phyloP scores from a whole-genome alignment of 805 yeast species.

The Cyberlindnera xishuangbannaensis region DNA sequence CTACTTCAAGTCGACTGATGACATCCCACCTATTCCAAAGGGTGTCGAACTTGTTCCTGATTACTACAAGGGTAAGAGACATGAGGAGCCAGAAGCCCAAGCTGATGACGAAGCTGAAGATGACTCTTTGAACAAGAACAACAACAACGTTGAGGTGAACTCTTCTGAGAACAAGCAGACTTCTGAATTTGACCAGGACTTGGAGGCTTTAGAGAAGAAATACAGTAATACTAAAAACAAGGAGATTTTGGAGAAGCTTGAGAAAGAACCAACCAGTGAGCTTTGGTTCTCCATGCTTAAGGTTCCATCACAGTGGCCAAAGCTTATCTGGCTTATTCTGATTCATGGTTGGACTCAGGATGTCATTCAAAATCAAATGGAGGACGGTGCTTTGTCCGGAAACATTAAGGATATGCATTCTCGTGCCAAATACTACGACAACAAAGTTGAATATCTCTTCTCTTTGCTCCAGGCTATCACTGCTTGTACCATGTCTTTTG shows the following conservation, averaged over 20 bases:
- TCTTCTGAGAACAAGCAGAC: slow-evolving; percentile 20
- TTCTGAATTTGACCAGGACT: slow-evolving; percentile 16
- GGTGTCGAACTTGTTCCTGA: slow-evolving; percentile 53
- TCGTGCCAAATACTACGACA: slow-evolving; percentile 60
- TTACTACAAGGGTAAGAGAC: slow-evolving; percentile 58
- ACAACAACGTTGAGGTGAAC: slow-evolving; percentile 10
- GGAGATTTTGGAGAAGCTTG: slow-evolving; percentile 18
- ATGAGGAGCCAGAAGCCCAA: slow-evolving; percentile 8
- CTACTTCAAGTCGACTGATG: slow-evolving; percentile 48
- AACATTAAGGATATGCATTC: slow-evolving; percentile 46
- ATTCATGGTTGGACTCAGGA: slow-evolving; percentile 63
- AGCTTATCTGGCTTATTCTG: slow-evolving; percentile 40
- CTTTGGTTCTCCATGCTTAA: slow-evolving; percentile 34
- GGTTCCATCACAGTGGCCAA: slow-evolving; percentile 51
- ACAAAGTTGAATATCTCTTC: slow-evolving; percentile 62
- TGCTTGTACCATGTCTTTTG: slow-evolving; percentile 75
- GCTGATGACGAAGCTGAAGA: slow-evolving; percentile 4
- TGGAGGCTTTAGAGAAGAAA: slow-evolving; percentile 19
- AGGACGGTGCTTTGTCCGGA: slow-evolving; percentile 36
- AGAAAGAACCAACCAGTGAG: slow-evolving; percentile 31
- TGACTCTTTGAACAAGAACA: too few relatives aligned
- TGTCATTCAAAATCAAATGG: slow-evolving; percentile 45
- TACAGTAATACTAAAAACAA: slow-evolving; percentile 3
- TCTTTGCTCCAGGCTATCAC: slow-evolving; percentile 66
- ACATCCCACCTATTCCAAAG: slow-evolving; percentile 62